A percentile compares a stretch with the other conserved stretches of the same genome.
Conservation (phyloP, 2,329 filamentous ascomycete species). For the Pseudogymnoascus sp. region DNA sequence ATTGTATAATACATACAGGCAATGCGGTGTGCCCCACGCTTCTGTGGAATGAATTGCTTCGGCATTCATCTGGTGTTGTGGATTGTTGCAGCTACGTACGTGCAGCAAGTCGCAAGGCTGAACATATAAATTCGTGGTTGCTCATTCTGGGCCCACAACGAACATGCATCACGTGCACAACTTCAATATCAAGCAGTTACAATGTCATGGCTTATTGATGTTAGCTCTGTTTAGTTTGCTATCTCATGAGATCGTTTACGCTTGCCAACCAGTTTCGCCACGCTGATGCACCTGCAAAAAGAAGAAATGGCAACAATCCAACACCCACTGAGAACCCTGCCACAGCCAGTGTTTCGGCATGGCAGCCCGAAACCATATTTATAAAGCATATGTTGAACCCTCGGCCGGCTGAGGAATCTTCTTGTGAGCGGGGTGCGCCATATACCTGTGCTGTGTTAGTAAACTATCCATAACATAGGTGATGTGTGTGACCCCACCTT, state of each 20-base stretch:
- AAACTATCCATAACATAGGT: conserved; percentile 20
- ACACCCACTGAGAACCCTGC: conserved; percentile 6
- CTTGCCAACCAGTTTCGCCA: conserved; percentile 23
- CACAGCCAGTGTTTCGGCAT: background rate
- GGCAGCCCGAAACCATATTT: conserved; percentile 1
- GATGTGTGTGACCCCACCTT: conserved; percentile 42
- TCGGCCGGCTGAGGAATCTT: conserved; percentile 92
- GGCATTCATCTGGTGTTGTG: conserved; percentile 33
- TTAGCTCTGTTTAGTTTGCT: conserved; percentile 8
- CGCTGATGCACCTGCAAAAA: conserved; percentile 27
- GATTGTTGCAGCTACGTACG: background rate
- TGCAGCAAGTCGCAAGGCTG: background rate
- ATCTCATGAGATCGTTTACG: conserved; percentile 6
- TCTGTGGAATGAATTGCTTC: conserved; percentile 35
- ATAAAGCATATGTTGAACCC: conserved; percentile 52
- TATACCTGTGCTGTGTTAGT: conserved; percentile 54
- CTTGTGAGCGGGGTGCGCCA: conserved; percentile 87
- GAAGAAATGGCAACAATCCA: conserved; percentile 13
- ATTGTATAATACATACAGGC: conserved; percentile 33
- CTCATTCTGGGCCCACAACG: background rate
- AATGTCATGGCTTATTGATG: conserved; percentile 4
- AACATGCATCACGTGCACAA: background rate
- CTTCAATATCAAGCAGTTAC: background rate
- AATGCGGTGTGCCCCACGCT: conserved; percentile 41
- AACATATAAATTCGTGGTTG: background rate